A percentile compares a stretch with the other conserved stretches of the same genome.
phyloP scores from a whole-genome alignment of 177 flowering plant genomes.

The Vitis hybrid region DNA sequence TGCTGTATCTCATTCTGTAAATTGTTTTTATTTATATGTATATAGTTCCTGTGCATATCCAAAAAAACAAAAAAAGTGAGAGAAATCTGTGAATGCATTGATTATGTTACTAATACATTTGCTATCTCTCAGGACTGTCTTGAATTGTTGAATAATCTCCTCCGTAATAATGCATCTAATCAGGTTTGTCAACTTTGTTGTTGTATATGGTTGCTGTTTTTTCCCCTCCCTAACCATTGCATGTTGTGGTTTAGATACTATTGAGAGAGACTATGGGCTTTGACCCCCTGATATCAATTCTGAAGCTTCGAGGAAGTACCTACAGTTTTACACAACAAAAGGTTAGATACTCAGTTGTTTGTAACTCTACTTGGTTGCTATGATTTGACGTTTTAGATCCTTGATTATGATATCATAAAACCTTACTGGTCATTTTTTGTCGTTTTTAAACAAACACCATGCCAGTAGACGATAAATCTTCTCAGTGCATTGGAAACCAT shows the following conservation, averaged over 20 bases:
- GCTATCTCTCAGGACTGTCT: slow-evolving; percentile 76
- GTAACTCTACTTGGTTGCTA: background rate
- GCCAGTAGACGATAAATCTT: slow-evolving; percentile 93
- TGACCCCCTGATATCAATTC: slow-evolving; percentile 77
- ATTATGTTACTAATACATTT: background rate
- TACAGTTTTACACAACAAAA: slow-evolving; percentile 93
- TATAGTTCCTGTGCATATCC: too few relatives aligned
- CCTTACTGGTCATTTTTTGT: slow-evolving; percentile 28
- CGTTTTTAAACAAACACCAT: slow-evolving; percentile 34
- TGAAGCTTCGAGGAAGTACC: slow-evolving; percentile 79
- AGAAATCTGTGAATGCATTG: background rate
- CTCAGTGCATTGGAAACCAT: slow-evolving; percentile 85
- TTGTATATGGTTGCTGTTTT: background rate
- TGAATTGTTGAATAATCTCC: slow-evolving; percentile 86
- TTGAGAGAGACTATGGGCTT: slow-evolving; percentile 95
- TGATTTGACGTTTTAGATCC: slow-evolving; percentile 5
- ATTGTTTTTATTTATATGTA: background rate
- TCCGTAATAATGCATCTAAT: slow-evolving; percentile 81
- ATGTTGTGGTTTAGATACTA: slow-evolving; percentile 49
- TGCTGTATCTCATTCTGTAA: background rate
- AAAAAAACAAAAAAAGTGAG: too few relatives aligned
- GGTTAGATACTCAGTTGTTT: slow-evolving; percentile 51
- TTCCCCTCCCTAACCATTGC: slow-evolving; percentile 2
- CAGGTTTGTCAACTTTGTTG: slow-evolving; percentile 55
- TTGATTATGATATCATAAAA: slow-evolving; percentile 3